Evolutionary conservation across 2,329 filamentous ascomycete species (phyloP).

Genomic region (Didymella sp.): DNA sequence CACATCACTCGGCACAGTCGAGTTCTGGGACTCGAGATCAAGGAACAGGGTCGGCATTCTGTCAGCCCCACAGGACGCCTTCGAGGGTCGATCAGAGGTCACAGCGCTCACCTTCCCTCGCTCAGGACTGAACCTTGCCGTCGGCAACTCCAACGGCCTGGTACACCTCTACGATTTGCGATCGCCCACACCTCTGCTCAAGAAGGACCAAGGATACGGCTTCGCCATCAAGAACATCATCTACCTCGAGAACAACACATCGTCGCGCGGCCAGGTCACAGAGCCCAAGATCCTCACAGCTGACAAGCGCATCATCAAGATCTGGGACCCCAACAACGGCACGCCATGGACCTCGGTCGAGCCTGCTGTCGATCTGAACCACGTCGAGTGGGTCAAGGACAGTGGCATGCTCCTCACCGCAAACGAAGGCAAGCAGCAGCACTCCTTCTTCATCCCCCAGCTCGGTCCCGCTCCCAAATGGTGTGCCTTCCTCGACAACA

Average conservation of each 20-base stretch:
- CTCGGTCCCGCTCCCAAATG: conserved; percentile 91
- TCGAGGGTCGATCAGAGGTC: conserved; percentile 65
- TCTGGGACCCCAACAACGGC: conserved; percentile 86
- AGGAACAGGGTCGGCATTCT: conserved; percentile 82
- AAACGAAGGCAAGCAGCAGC: conserved; percentile 94
- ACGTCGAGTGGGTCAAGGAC: conserved; percentile 89
- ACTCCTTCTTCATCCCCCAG: conserved; percentile 93
- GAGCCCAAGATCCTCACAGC: conserved; percentile 83
- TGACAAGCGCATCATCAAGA: conserved; percentile 95
- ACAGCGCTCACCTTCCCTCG: conserved; percentile 87
- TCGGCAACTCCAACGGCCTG: conserved; percentile 86
- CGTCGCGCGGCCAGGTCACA: conserved; percentile 67
- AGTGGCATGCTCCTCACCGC: conserved; percentile 96
- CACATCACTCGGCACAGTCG: conserved; percentile 91
- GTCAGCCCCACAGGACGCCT: conserved; percentile 57
- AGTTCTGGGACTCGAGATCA: conserved; percentile 93
- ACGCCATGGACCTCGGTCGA: conserved; percentile 95
- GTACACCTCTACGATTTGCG: conserved; percentile 92
- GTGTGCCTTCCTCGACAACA: conserved; percentile 96
- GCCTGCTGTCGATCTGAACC: conserved; percentile 91
- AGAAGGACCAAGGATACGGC: conserved; percentile 95
- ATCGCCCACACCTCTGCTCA: conserved; percentile 81
- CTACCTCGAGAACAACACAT: conserved; percentile 71
- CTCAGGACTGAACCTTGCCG: conserved; percentile 83
- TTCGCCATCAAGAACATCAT: conserved; percentile 87